Evolutionary conservation across 2,329 filamentous ascomycete genomes (phyloP), one percentile per base, ranked within the genome.

Genomic region (Lecanicillium sp.): DNA sequence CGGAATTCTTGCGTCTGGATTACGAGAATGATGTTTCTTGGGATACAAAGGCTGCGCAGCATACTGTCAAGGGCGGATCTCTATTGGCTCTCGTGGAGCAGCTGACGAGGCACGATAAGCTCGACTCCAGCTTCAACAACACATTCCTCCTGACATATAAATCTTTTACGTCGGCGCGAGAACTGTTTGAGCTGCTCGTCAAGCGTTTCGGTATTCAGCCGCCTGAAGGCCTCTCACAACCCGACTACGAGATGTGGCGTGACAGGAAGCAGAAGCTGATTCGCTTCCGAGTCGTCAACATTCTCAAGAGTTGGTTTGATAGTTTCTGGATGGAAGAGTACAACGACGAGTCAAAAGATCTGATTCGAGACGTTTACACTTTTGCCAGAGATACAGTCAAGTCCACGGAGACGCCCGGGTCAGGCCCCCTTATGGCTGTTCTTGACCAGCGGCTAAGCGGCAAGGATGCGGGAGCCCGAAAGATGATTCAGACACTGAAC

Each of bases 261-360:
- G 87, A 95, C 57, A 81, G 82, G 56, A 98, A 98, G 65, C 92
- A 97, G 59, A 96, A 94, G 56, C 84, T 87, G 5, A 96, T 97
- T 44, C 79, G 92, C 27, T 94, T 98, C 66, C 81, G 92, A 30
- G 89, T 98, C 3, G 88, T 98, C 47, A 98, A 97, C 55, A 97
- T 96, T 47, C 68, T 98, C 34, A 97, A 97, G 72, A 94, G 80
- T 62, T 98, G 92, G 92, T 92, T 98, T 50, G 92, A 97, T 57
- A 89, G 84, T 51, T 97, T 92, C 60, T 98, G 92, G 92, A 96
- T 97, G 88, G 92, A 98, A 57, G 85, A 88, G 35, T 81, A 83
- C 46, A 89, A 81, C 54, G 85, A 90, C 37, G 81, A 86, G 34
- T 94, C 82, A 33, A 87, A 80, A 58, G 79, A 87, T 49, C 71